Conservation (phyloP, 2,329 filamentous ascomycete species). For the Lachnellula subtilissima region DNA sequence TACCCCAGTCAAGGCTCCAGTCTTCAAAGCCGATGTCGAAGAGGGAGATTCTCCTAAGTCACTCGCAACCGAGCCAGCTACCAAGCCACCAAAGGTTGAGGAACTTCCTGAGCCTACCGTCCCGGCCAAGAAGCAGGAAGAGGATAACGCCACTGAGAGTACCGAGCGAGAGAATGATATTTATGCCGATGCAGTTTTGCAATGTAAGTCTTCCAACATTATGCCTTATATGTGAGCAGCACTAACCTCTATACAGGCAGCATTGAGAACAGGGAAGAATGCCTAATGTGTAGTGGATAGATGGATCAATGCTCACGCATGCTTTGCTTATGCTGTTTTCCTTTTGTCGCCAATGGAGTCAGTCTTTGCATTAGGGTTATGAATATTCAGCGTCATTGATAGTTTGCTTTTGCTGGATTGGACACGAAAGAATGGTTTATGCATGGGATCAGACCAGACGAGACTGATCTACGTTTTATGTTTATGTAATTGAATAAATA, state of each 20-base stretch:
- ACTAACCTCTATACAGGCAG: slow-evolving; percentile 55
- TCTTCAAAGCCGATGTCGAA: slow-evolving; percentile 71
- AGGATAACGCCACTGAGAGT: slow-evolving; percentile 66
- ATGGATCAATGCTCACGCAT: slow-evolving; percentile 24
- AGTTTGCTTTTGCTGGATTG: not conserved
- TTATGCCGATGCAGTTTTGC: slow-evolving; percentile 86
- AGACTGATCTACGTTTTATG: not conserved
- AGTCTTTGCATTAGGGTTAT: not conserved
- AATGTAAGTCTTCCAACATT: slow-evolving; percentile 57
- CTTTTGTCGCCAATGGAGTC: not conserved
- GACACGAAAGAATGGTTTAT: not conserved
- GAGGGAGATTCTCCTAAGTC: slow-evolving; percentile 78
- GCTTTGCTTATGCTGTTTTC: slow-evolving; percentile 12
- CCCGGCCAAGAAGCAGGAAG: slow-evolving; percentile 56
- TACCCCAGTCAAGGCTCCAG: slow-evolving; percentile 55
- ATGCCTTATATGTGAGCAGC: slow-evolving; percentile 18
- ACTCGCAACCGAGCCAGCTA: slow-evolving; percentile 64
- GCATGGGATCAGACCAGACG: not conserved
- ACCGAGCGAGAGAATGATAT: slow-evolving; percentile 83
- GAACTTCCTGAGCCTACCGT: slow-evolving; percentile 56
- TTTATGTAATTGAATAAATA: not conserved
- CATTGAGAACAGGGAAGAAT: slow-evolving; percentile 94
- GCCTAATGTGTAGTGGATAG: slow-evolving; percentile 94
- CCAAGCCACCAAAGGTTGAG: slow-evolving; percentile 56
- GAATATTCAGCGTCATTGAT: slow-evolving; percentile 1